Evolutionary conservation across 805 yeast genomes (phyloP).

Genomic region (Komagataella kurtzmanii): DNA sequence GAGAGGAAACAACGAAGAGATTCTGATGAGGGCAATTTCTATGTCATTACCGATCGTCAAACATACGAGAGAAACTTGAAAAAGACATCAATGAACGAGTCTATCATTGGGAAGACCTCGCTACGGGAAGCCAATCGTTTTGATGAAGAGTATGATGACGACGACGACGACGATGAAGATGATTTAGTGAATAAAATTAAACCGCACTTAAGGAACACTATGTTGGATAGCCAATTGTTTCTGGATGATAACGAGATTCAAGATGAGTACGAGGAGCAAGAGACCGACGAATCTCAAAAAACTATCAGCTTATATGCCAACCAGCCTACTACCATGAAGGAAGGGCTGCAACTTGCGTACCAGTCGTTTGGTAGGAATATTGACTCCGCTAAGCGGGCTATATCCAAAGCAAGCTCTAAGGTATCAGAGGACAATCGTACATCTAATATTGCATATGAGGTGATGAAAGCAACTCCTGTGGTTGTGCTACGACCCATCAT

Average conservation of each 20-base stretch:
- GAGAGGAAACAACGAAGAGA: neutral
- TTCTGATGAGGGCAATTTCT: neutral
- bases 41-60: conserved; percentile 3
- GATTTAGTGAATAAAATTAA: neutral
- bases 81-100: neutral
- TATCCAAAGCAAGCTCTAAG: conserved; percentile 44
- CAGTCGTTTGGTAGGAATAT: conserved; percentile 58
- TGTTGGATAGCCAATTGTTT: neutral
- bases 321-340: conserved; percentile 61
- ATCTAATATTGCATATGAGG: conserved; percentile 50
- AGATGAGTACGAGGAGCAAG: conserved; percentile 14
- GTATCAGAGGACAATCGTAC: conserved; percentile 54
- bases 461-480: conserved; percentile 70
- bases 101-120: neutral
- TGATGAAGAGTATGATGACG: conserved; percentile 21
- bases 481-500: conserved; percentile 74
- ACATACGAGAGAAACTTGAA: neutral
- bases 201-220: neutral
- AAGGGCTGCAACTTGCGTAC: conserved; percentile 70
- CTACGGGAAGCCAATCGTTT: conserved; percentile 2
- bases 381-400: conserved; percentile 47
- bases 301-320: conserved; percentile 66
- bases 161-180: conserved; percentile 6
- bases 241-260: neutral
- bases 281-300: conserved; percentile 21